Evolutionary conservation across 768 basidiomycete species (phyloP), one percentile per base, ranked within the genome.

Genomic region (Coprinopsis cinerea): DNA sequence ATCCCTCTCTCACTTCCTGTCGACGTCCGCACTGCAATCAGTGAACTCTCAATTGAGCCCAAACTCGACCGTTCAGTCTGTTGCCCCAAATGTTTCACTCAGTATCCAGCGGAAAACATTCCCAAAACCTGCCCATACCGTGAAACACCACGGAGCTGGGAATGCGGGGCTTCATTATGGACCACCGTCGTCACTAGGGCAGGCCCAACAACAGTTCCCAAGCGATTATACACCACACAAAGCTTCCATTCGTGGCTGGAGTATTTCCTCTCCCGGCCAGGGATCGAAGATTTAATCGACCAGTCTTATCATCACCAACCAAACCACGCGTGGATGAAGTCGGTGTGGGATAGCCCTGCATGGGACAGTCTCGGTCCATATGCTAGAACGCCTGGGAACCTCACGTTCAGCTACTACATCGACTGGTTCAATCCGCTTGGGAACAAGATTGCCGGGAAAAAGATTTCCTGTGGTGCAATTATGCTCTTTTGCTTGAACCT

Each of bases 341-440:
- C 39, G 22, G 48, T 60, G 32, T 56, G 49, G 53, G 61, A 62
- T 32, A 60, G 57, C 44, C 61, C 58, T 9, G 59, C 57, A 11
- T 62, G 61, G 61, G 32, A 39, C n/a, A 57, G 56, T 36, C 53
- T 63, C 30, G 57, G 25, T 2, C 10, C 46, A 11, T 60, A 59
- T 34, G 53, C 54, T 9, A 52, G 52, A 2, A 57, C 52, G 0
- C 48, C 45, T 13, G 57, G 55, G 24, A 58, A 62, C 28, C 22
- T 54, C 17, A 52, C 53, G 9, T 57, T 54, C 39, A 45, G 44
- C 25, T 44, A 43, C 20, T 62, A 53, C 17, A 58, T 62, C n/a
- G 63, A 64, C 37, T 64, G 63, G 63, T 64, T 60, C 46, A 64
- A 64, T 36, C 63, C 63, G 7, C 54, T 60, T 25, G 52, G 52